A percentile compares a stretch with the other conserved stretches of the same genome.
These are phyloP conservation scores for Termitomyces sp. DNA, from an alignment of 768 basidiomycete genomes.

Conservation along the genomic window DNA sequence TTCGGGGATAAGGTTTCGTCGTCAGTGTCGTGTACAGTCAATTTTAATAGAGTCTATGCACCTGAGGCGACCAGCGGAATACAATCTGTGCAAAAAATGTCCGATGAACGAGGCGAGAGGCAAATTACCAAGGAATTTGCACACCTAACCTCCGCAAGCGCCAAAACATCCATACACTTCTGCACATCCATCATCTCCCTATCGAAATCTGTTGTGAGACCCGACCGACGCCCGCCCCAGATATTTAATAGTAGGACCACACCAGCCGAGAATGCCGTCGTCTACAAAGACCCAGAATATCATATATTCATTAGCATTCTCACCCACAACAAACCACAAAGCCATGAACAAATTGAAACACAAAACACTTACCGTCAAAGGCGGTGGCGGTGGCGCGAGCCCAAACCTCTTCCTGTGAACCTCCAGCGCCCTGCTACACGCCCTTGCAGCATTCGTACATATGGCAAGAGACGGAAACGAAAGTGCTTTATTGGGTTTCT, in stretches of 20 bases:
- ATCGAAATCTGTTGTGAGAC: conserved; percentile 44
- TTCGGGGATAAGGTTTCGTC: conserved; percentile 24
- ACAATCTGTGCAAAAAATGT: conserved; percentile 29
- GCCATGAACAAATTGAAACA: neutral
- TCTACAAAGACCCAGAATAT: conserved; percentile 23
- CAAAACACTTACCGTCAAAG: conserved; percentile 30
- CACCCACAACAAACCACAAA: neutral
- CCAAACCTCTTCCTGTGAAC: conserved; percentile 39
- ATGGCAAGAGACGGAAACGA: conserved; percentile 71
- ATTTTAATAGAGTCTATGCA: conserved; percentile 16
- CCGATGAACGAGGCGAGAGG: neutral
- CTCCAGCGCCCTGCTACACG: conserved; percentile 75
- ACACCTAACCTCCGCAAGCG: conserved; percentile 34
- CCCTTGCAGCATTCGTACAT: conserved; percentile 78
- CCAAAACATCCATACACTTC: conserved; percentile 57
- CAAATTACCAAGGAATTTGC: neutral
- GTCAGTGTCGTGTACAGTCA: conserved; percentile 1
- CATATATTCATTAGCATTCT: neutral
- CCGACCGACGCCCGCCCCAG: conserved; percentile 62
- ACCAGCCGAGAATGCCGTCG: conserved; percentile 42
- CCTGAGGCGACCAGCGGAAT: conserved; percentile 46
- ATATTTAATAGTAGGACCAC: conserved; percentile 66
- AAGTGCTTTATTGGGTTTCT: conserved; percentile 37
- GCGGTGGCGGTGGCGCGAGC: conserved; percentile 32
- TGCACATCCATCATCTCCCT: conserved; percentile 63